A percentile compares a stretch with the other conserved stretches of the same genome.
These are phyloP conservation scores for Silene coronaria DNA, from an alignment of 179 eudicot genomes.

Conservation along the genomic window DNA sequence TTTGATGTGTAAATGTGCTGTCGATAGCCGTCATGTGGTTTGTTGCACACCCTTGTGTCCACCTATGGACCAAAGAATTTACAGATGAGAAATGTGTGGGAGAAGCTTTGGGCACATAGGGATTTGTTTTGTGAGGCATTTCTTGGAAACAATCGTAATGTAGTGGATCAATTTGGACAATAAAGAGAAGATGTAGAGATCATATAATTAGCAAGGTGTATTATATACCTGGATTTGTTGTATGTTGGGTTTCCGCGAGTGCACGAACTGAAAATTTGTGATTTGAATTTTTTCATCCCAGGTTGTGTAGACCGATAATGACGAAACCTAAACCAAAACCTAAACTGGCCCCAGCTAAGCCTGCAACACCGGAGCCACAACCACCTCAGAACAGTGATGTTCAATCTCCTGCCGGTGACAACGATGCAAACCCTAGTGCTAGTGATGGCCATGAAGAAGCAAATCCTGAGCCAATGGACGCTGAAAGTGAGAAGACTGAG, in stretches of 20 bases:
- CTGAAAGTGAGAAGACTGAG: conserved; percentile 28
- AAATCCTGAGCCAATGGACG: conserved; percentile 33
- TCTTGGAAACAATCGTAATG: too few relatives aligned
- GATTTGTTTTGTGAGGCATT: too few relatives aligned
- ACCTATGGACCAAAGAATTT: too few relatives aligned
- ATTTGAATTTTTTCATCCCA: conserved; percentile 11
- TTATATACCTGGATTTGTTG: background rate
- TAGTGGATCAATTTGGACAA: too few relatives aligned
- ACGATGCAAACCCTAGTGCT: conserved; percentile 21
- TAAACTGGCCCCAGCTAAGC: conserved; percentile 61
- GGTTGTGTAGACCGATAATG: conserved; percentile 68
- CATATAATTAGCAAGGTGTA: too few relatives aligned
- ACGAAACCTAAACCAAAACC: conserved; percentile 74
- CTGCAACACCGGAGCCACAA: conserved; percentile 44
- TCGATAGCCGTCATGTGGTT: background rate
- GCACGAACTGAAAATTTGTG: background rate
- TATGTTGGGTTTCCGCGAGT: background rate
- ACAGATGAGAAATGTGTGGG: too few relatives aligned
- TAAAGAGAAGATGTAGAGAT: too few relatives aligned
- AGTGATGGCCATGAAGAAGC: conserved; percentile 20
- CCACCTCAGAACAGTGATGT: conserved; percentile 35
- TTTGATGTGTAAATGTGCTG: background rate
- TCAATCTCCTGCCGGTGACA: conserved; percentile 31
- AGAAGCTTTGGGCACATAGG: too few relatives aligned
- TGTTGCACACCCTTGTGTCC: background rate